phyloP scores from a whole-genome alignment of 345 rosid species.

The Rhizophora mangle region DNA sequence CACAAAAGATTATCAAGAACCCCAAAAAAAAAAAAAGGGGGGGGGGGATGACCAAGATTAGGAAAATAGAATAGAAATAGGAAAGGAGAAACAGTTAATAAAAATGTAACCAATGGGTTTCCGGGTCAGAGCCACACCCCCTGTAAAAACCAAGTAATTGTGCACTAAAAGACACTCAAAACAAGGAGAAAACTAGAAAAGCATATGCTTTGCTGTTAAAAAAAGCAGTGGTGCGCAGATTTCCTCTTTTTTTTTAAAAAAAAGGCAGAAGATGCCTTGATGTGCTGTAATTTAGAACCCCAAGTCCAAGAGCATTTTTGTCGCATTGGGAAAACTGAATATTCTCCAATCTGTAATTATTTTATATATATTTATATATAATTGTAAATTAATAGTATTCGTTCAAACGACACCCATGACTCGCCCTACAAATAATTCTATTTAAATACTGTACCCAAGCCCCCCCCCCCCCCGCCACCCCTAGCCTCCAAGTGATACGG shows the following conservation, averaged over 20 bases:
- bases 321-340: constrained; percentile 65
- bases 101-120: too few relatives aligned
- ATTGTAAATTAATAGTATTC: background rate
- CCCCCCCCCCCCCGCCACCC: background rate
- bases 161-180: too few relatives aligned
- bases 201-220: too few relatives aligned
- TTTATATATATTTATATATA: background rate
- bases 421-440: constrained; percentile 9
- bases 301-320: constrained; percentile 50
- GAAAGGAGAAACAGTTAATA: too few relatives aligned
- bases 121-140: too few relatives aligned
- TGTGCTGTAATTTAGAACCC: constrained; percentile 20
- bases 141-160: too few relatives aligned
- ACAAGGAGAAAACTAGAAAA: too few relatives aligned
- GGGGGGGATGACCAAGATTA: too few relatives aligned
- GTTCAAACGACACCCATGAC: background rate
- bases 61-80: too few relatives aligned
- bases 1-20: too few relatives aligned
- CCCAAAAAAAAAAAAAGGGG: too few relatives aligned
- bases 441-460: constrained; percentile 10
- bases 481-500: constrained; percentile 2
- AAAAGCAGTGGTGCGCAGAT: too few relatives aligned
- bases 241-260: background rate
- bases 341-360: constrained; percentile 33
- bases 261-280: constrained; percentile 17